Conservation (phyloP, 805 yeast genomes). For the Pichia insulana region DNA sequence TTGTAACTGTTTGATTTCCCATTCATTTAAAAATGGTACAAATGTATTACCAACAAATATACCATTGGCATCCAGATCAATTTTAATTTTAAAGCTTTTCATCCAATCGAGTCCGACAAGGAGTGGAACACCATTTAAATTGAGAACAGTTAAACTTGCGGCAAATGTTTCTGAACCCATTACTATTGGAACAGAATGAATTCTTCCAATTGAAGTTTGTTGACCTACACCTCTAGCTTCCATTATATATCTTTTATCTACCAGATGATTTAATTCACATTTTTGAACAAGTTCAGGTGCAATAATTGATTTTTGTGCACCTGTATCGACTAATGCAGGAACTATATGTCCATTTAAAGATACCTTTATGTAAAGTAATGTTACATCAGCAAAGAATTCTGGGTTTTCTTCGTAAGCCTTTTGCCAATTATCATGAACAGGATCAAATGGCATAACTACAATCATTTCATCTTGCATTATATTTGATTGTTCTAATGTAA, state of each 20-base stretch:
- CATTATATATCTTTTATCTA: constrained; percentile 75
- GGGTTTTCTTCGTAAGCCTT: constrained; percentile 84
- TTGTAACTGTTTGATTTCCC: constrained; percentile 12
- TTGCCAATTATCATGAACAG: constrained; percentile 35
- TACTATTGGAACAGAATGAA: constrained; percentile 81
- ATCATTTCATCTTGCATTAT: constrained; percentile 4
- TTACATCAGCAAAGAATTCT: constrained; percentile 75
- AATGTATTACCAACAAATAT: constrained; percentile 46
- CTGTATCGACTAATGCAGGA: constrained; percentile 93
- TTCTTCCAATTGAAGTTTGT: constrained; percentile 67
- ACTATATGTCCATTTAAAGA: constrained; percentile 73
- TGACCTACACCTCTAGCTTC: constrained; percentile 89
- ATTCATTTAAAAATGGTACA: constrained; percentile 14
- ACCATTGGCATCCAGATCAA: constrained; percentile 61
- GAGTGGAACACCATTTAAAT: constrained; percentile 55
- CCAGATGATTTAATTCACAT: constrained; percentile 59
- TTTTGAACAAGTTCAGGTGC: constrained; percentile 68
- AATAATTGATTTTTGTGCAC: constrained; percentile 86
- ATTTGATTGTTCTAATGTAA: constrained; percentile 7
- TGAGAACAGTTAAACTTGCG: constrained; percentile 64
- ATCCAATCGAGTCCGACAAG: constrained; percentile 88
- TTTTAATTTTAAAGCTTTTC: constrained; percentile 73
- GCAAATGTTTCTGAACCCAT: constrained; percentile 60
- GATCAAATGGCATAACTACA: constrained; percentile 6
- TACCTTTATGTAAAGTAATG: constrained; percentile 74